Conservation (phyloP, 1,139 yeast genomes). For the Yamadazyma dushanensis region DNA sequence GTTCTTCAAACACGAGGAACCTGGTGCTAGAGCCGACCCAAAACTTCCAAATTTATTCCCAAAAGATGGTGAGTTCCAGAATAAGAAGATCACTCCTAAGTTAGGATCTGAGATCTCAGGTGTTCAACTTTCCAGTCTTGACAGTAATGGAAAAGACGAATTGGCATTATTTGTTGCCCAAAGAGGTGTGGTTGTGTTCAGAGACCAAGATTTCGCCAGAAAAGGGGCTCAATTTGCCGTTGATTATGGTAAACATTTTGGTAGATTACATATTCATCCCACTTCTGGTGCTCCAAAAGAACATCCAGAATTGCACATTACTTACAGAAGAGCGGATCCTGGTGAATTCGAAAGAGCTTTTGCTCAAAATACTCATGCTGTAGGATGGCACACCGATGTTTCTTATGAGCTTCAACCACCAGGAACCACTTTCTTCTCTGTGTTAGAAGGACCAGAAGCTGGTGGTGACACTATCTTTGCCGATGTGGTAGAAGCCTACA, state of each 20-base stretch:
- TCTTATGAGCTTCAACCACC: slow-evolving; percentile 69
- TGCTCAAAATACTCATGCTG: slow-evolving; percentile 29
- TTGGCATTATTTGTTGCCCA: slow-evolving; percentile 58
- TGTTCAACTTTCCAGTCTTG: slow-evolving; percentile 51
- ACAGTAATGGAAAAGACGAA: slow-evolving; percentile 53
- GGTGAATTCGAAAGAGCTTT: slow-evolving; percentile 30
- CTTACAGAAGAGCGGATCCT: slow-evolving; percentile 51
- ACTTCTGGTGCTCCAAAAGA: slow-evolving; percentile 63
- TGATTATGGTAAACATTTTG: slow-evolving; percentile 57
- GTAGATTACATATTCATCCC: slow-evolving; percentile 69
- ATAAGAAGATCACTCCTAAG: slow-evolving; percentile 52
- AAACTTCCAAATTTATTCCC: slow-evolving; percentile 47
- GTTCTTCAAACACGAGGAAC: slow-evolving; percentile 51
- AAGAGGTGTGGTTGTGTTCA: slow-evolving; percentile 65
- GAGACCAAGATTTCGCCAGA: slow-evolving; percentile 58
- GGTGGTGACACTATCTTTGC: slow-evolving; percentile 73
- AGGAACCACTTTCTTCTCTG: slow-evolving; percentile 55
- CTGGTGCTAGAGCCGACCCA: slow-evolving; percentile 58
- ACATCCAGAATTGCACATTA: slow-evolving; percentile 57
- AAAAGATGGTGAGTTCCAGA: slow-evolving; percentile 21
- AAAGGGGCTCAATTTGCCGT: slow-evolving; percentile 51
- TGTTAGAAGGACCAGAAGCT: slow-evolving; percentile 55
- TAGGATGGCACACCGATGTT: slow-evolving; percentile 64
- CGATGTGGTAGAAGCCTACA: slow-evolving; percentile 59
- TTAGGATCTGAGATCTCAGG: slow-evolving; percentile 62